phyloP scores from a whole-genome alignment of 805 yeast genomes.

The Pichia sporocuriosa region DNA sequence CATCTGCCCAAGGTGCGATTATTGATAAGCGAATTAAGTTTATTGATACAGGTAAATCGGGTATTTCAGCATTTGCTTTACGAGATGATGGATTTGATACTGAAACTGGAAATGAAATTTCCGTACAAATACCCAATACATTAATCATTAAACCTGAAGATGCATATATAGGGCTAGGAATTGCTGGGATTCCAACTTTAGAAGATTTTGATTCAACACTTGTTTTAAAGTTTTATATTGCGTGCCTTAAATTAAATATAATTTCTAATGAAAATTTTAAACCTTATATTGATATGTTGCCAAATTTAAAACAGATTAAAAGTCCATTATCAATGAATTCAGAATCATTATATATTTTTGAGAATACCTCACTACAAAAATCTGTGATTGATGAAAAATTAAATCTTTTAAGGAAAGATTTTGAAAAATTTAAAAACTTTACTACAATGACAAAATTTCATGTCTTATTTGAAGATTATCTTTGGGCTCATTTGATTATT shows the following conservation, averaged over 20 bases:
- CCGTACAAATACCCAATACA: constrained; percentile 17
- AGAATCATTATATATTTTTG: constrained; percentile 32
- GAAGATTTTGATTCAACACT: constrained; percentile 5
- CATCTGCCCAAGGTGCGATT: constrained; percentile 31
- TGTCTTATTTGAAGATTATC: constrained; percentile 44
- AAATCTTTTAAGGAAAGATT: constrained; percentile 44
- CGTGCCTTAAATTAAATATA: constrained; percentile 6
- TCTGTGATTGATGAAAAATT: constrained; percentile 40
- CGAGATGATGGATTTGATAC: no score
- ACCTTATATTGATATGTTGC: constrained; percentile 44
- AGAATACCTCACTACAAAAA: constrained; percentile 54
- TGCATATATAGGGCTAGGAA: constrained; percentile 16
- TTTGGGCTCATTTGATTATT: constrained; percentile 70
- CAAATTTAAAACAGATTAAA: constrained; percentile 37
- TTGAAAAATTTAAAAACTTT: constrained; percentile 27
- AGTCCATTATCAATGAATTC: constrained; percentile 61
- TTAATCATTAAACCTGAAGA: constrained; percentile 21
- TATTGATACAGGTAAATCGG: constrained; percentile 26
- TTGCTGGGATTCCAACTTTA: not conserved
- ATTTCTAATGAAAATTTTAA: constrained; percentile 1
- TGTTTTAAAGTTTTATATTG: constrained; percentile 18
- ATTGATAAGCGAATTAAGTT: constrained; percentile 34
- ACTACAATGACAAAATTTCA: not conserved
- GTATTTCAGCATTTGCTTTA: constrained; percentile 29
- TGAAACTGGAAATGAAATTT: no score